These are phyloP conservation scores for Erodium moschatum DNA, from an alignment of 441 rosid species.

Conservation along the genomic window DNA sequence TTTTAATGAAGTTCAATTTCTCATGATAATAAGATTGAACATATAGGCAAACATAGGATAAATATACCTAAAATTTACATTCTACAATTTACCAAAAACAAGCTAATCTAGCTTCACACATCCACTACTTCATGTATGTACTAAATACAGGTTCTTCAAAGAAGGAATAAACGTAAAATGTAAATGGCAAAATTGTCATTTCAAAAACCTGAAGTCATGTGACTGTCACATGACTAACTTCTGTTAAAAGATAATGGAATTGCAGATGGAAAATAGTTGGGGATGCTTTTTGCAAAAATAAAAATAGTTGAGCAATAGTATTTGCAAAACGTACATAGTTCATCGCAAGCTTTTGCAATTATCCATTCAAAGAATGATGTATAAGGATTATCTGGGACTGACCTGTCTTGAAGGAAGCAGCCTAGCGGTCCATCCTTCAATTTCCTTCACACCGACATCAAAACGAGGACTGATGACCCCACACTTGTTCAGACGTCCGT, in stretches of 20 bases:
- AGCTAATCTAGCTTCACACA: background rate
- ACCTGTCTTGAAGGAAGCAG: conserved; percentile 16
- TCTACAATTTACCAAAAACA: background rate
- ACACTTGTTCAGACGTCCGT: conserved; percentile 28
- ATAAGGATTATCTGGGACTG: background rate
- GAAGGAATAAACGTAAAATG: no score
- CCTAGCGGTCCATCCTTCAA: conserved; percentile 30
- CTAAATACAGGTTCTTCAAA: background rate
- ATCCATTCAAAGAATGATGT: background rate
- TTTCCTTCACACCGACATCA: conserved; percentile 25
- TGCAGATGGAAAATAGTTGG: no score
- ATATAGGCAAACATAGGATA: background rate
- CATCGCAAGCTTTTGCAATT: no score
- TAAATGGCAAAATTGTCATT: no score
- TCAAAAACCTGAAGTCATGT: no score
- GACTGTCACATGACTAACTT: no score
- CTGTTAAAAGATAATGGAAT: no score
- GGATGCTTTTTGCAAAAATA: no score
- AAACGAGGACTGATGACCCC: conserved; percentile 16
- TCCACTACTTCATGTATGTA: no score
- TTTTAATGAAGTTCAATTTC: background rate
- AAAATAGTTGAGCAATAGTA: no score
- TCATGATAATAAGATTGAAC: background rate
- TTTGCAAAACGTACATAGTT: no score
- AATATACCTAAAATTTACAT: background rate